phyloP scores from a whole-genome alignment of 1,139 yeast species.

The Eremothecium sinecaudum region DNA sequence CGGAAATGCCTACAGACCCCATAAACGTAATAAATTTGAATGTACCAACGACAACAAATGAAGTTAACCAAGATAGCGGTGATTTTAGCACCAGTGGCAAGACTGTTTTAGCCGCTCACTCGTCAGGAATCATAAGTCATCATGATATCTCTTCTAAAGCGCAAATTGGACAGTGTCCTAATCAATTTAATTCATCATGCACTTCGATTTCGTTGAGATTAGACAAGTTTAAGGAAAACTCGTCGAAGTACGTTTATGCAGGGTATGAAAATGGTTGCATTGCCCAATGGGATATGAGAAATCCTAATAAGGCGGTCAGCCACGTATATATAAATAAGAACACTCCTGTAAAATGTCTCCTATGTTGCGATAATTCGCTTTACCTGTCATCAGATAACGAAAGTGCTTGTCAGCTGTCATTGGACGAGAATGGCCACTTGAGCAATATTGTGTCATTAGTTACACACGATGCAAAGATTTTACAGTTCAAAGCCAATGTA shows the following conservation, averaged over 20 bases:
- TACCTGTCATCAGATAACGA: slow-evolving; percentile 19
- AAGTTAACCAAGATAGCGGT: neutral
- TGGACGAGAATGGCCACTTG: slow-evolving; percentile 5
- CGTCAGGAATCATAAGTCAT: slow-evolving; percentile 38
- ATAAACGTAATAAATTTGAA: slow-evolving; percentile 22
- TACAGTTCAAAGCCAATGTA: slow-evolving; percentile 12
- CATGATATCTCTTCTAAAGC: slow-evolving; percentile 32
- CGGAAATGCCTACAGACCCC: slow-evolving; percentile 32
- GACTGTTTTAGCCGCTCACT: slow-evolving; percentile 39
- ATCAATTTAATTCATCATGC: slow-evolving; percentile 16
- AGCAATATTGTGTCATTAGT: slow-evolving; percentile 16
- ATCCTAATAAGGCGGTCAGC: slow-evolving; percentile 12
- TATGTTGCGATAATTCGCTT: neutral
- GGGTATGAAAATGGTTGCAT: slow-evolving; percentile 44
- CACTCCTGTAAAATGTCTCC: slow-evolving; percentile 2
- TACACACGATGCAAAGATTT: slow-evolving; percentile 15
- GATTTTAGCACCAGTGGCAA: slow-evolving; percentile 38
- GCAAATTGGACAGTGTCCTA: slow-evolving; percentile 19
- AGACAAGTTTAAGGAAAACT: neutral
- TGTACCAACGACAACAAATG: neutral
- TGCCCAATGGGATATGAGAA: slow-evolving; percentile 35
- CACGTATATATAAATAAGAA: slow-evolving; percentile 12
- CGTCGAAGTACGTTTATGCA: slow-evolving; percentile 24
- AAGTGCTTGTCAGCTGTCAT: slow-evolving; percentile 13
- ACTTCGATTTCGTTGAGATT: slow-evolving; percentile 18